A percentile compares a stretch with the other conserved stretches of the same genome.
Conservation (phyloP, 139 green algal genomes). For the Asterochloris erici region DNA sequence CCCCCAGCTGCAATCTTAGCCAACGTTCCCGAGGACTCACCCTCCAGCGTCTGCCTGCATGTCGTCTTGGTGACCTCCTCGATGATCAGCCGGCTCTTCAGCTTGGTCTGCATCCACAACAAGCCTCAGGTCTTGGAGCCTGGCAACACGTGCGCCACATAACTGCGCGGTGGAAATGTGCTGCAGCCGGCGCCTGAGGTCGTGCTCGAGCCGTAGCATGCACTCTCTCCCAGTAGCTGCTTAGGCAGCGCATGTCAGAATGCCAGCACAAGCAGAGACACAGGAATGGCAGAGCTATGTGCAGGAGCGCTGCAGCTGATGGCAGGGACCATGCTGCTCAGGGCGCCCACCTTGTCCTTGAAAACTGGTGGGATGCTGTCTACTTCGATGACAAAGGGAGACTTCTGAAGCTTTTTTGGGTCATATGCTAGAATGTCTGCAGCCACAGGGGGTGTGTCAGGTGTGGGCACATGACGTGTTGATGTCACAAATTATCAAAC, state of each 20-base stretch:
- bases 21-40: too few relatives aligned
- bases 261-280: too few relatives aligned
- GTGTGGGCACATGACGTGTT: too few relatives aligned
- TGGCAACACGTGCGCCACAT: neutral
- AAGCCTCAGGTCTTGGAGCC: neutral
- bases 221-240: neutral
- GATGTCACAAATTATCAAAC: too few relatives aligned
- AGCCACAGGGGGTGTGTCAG: too few relatives aligned
- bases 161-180: neutral
- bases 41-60: slow-evolving; percentile 26
- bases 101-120: neutral
- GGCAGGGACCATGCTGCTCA: too few relatives aligned
- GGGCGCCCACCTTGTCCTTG: slow-evolving; percentile 7
- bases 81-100: slow-evolving; percentile 21
- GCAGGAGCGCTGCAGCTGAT: too few relatives aligned
- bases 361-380: slow-evolving; percentile 18
- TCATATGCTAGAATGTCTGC: slow-evolving; percentile 13
- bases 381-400: slow-evolving; percentile 9
- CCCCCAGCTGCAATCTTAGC: too few relatives aligned
- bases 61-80: slow-evolving; percentile 17
- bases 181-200: neutral
- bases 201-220: neutral
- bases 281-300: too few relatives aligned
- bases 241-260: too few relatives aligned
- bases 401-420: slow-evolving; percentile 6